Base-by-base conservation (phyloP, 2,329 filamentous ascomycete species). In the Monilinia vaccinii-corymbosi region DNA sequence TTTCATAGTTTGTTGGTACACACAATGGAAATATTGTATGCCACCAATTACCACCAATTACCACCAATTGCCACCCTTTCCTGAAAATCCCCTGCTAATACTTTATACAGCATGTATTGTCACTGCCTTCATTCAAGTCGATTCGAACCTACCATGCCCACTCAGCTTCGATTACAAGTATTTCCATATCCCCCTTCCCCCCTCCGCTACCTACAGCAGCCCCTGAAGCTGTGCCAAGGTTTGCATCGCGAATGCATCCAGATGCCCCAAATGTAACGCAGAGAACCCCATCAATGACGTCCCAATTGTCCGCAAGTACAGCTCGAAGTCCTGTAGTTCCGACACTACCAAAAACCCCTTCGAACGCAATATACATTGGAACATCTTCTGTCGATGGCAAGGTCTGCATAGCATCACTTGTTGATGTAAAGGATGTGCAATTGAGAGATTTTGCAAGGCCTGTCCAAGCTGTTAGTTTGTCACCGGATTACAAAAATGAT, bases 351-450 rank as follows among this genome's bases (percentile, higher is more conserved):
- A 84, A 86, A 61, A 90, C 81, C 0, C 88, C 91, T 0, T 92
- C 90, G 2, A 97, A 97, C 69, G 87, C 92, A 58, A 96, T 99
- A 45, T 89, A 94, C 72, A 89, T 99, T 66, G 93, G 88, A 1
- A 96, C 93, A 1, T 91, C 94, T 0, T 97, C 94, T 0, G 89
- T 96, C 71, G 94, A 99, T 73, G 95, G 94, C 21, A 93, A 97
- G 70, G 90, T 99, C 16, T 97, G 94, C 68, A 84, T 99, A 0
- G 87, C 91, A 61, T 96, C 91, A 1, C 76, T 99, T 23, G 76
- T 94, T 23, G 93, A 99, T 69, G 76, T 87, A 42, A 95, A 91
- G 69, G 94, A 99, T 74, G 91, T 97, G 2, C 87, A 91, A 61
- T 75, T 97, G 32, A 86, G 94, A 32, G 97, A 97, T 72, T 99